phyloP scores from a whole-genome alignment of 1,139 yeast species.

The Yamadazyma triangularis region DNA sequence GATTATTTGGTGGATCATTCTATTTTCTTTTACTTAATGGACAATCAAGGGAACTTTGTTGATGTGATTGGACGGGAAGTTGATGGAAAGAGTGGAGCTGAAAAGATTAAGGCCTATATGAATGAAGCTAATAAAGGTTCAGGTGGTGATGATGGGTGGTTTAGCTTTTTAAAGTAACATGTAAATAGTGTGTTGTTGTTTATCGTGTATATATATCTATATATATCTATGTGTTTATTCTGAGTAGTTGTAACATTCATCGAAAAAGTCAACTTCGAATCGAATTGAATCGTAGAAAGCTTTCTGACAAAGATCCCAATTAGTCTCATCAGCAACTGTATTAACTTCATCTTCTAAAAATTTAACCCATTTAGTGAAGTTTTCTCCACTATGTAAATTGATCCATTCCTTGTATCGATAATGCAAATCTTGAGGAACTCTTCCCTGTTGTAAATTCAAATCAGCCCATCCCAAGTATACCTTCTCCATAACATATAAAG shows the following conservation, averaged over 20 bases:
- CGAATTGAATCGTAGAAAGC: constrained; percentile 31
- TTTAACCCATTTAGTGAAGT: constrained; percentile 42
- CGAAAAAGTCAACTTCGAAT: constrained; percentile 43
- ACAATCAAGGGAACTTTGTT: constrained; percentile 90
- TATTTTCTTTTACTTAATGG: constrained; percentile 93
- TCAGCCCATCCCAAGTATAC: constrained; percentile 53
- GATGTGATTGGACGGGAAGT: constrained; percentile 93
- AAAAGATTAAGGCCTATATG: constrained; percentile 73
- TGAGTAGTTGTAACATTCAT: constrained; percentile 32
- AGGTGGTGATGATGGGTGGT: constrained; percentile 52
- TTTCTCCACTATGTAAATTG: constrained; percentile 44
- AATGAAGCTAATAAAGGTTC: constrained; percentile 59
- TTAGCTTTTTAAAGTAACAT: constrained; percentile 48
- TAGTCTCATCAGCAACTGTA: constrained; percentile 20
- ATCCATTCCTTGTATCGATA: constrained; percentile 52
- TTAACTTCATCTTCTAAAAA: constrained; percentile 43
- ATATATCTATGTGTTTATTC: background rate
- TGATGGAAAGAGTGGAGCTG: constrained; percentile 74
- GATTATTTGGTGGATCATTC: constrained; percentile 96
- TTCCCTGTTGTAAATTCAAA: constrained; percentile 15
- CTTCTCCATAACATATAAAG: constrained; percentile 44
- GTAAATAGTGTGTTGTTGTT: constrained; percentile 4
- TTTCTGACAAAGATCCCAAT: constrained; percentile 20
- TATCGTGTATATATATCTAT: constrained; percentile 1
- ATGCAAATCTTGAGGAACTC: constrained; percentile 24